Base-by-base conservation (phyloP, 2,329 filamentous ascomycete species). In the Sclerotinia trifoliorum region DNA sequence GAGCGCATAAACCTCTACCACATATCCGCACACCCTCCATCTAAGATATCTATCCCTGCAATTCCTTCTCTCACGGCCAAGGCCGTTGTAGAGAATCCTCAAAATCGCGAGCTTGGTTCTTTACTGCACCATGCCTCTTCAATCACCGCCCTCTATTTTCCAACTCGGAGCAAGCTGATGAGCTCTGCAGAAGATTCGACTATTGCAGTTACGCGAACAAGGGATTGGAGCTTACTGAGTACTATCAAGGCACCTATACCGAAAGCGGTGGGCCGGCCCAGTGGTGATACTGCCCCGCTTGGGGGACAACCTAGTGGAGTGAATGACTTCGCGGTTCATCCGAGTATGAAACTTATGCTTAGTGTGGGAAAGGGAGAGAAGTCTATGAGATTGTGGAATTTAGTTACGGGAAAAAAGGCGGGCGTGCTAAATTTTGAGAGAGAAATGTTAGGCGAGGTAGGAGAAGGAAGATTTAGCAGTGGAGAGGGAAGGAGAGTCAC, bases 301-400 rank as follows among this genome's bases (percentile, higher is more conserved):
- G 93, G 93, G 24, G 91, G 88, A 60, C 87, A 90, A 35, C 94
- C 94, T 0, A 87, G 89, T n/a, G 95, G 95, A 24, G 88, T 98
- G 73, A 98, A 97, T 78, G 92, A 94, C 78, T 96, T 99, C 78
- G 93, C 94, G 2, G 90, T 99, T 35, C 95, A 99, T 78, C 94
- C 95, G 0, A 96, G 92, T 78, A 92, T 96, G 86, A 98, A 97
- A 81, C 83, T 99, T 63, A 97, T 98, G 92, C 88, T 99, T 70
- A 96, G 88, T 74, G 93, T 98, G 11, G 90, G 92, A 73, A 92
- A 90, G 75, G 93, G 93, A 72, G 95, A 99, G 81, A 89, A 88
- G 72, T 93, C 90, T 76, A 96, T 99, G 91, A 84, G 95, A 72
- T 80, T 98, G 72, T 99, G 95, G 95, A 98, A 99, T 77, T 79